phyloP scores from a whole-genome alignment of 805 yeast species.

The Ogataea nonfermentans region DNA sequence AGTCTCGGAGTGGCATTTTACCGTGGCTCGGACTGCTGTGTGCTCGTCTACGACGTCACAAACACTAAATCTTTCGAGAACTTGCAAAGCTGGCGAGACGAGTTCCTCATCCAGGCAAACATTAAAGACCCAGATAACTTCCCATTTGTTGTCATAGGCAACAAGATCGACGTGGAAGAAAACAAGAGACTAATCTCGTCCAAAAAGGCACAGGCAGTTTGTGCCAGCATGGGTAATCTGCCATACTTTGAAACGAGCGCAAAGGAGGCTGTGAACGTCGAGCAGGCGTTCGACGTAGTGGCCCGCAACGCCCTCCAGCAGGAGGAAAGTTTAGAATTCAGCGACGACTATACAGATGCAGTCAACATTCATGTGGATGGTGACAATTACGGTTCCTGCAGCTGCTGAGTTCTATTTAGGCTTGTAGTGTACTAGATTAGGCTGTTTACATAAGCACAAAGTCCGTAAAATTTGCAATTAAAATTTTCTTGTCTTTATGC shows the following conservation, averaged over 20 bases:
- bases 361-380: slow-evolving; percentile 91
- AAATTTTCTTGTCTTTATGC: slow-evolving; percentile 17
- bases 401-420: slow-evolving; percentile 46
- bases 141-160: slow-evolving; percentile 94
- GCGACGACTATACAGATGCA: slow-evolving; percentile 94
- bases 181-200: slow-evolving; percentile 69
- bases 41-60: slow-evolving; percentile 91
- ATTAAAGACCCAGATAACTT: slow-evolving; percentile 91
- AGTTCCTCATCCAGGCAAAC: slow-evolving; percentile 89
- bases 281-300: slow-evolving; percentile 92
- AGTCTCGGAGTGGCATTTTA: slow-evolving; percentile 95
- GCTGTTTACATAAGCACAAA: slow-evolving; percentile 2
- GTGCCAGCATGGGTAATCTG: slow-evolving; percentile 55
- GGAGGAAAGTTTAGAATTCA: slow-evolving; percentile 86
- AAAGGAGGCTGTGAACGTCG: slow-evolving; percentile 92
- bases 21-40: slow-evolving; percentile 98
- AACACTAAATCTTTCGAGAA: slow-evolving; percentile 91
- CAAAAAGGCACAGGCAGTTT: slow-evolving; percentile 47
- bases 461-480: slow-evolving; percentile 1
- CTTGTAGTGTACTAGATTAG: slow-evolving; percentile 1
- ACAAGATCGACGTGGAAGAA: slow-evolving; percentile 93
- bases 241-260: slow-evolving; percentile 98
- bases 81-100: slow-evolving; percentile 91
- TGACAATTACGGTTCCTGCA: slow-evolving; percentile 67
- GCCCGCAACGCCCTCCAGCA: slow-evolving; percentile 95